Conservation (phyloP, 345 rosid species). For the Hibiscus tridactylites region DNA sequence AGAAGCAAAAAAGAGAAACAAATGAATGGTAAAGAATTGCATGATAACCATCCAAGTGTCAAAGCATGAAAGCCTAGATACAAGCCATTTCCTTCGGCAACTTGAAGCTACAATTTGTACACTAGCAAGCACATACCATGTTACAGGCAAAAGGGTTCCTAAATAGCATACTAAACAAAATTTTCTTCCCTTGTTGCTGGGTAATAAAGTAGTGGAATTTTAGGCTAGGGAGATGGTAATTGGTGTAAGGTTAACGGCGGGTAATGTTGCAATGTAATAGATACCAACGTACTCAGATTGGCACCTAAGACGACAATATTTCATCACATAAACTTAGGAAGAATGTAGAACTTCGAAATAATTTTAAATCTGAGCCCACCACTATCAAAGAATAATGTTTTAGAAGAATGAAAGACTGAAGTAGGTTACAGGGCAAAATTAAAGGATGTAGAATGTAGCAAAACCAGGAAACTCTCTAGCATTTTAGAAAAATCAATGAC, state of each 20-base stretch:
- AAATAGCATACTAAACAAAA: too few relatives aligned
- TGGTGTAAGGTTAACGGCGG: background rate
- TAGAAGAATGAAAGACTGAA: background rate
- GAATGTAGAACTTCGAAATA: background rate
- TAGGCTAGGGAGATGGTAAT: background rate
- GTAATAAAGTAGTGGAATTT: background rate
- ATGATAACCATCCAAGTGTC: too few relatives aligned
- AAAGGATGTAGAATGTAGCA: background rate
- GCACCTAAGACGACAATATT: background rate
- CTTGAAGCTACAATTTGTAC: too few relatives aligned
- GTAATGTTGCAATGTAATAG: background rate
- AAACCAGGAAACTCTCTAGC: background rate
- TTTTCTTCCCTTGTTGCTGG: too few relatives aligned
- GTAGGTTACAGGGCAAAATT: background rate
- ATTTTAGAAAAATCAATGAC: background rate
- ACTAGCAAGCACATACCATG: too few relatives aligned
- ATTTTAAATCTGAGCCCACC: background rate
- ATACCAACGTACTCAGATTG: too few relatives aligned
- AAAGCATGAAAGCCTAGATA: too few relatives aligned
- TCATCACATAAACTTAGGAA: background rate
- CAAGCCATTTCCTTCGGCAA: too few relatives aligned
- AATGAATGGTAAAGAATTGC: too few relatives aligned
- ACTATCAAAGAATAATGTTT: background rate
- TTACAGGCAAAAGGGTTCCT: too few relatives aligned
- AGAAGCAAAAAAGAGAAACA: too few relatives aligned